Percentiles rank a stretch among this genome's conserved stretches.
These are phyloP conservation scores for Yamadazyma trypodendri DNA, from an alignment of 1,139 yeast genomes.

Conservation along the genomic window DNA sequence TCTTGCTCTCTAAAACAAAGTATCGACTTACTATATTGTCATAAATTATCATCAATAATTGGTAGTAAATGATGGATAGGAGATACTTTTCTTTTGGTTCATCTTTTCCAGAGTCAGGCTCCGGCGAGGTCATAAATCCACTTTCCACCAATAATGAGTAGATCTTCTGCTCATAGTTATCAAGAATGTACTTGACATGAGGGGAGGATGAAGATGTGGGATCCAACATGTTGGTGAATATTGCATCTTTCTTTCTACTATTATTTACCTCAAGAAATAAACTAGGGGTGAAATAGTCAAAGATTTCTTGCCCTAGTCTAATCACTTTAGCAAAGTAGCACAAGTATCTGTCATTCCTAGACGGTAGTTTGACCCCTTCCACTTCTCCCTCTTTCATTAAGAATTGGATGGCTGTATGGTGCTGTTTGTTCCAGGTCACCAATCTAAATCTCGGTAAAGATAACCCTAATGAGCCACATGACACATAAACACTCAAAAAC, in stretches of 20 bases:
- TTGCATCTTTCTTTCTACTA: slow-evolving; percentile 13
- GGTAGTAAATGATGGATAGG: slow-evolving; percentile 42
- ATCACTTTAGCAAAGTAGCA: slow-evolving; percentile 40
- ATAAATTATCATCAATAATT: slow-evolving; percentile 46
- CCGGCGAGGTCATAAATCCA: slow-evolving; percentile 24
- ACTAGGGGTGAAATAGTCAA: slow-evolving; percentile 26
- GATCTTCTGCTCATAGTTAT: slow-evolving; percentile 24
- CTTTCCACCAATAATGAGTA: slow-evolving; percentile 23
- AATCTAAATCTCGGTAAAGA: slow-evolving; percentile 50
- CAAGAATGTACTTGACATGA: slow-evolving; percentile 16
- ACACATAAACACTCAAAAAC: slow-evolving; percentile 46
- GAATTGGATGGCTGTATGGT: slow-evolving; percentile 34
- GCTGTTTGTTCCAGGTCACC: slow-evolving; percentile 46
- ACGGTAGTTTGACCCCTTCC: slow-evolving; percentile 17
- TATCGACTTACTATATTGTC: slow-evolving; percentile 35
- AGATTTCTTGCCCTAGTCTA: slow-evolving; percentile 45
- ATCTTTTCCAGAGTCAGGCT: slow-evolving; percentile 9
- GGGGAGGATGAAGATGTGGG: slow-evolving; percentile 14
- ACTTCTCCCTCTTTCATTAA: slow-evolving; percentile 30
- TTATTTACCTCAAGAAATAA: slow-evolving; percentile 8
- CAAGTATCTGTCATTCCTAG: slow-evolving; percentile 32
- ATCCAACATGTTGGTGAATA: slow-evolving; percentile 18
- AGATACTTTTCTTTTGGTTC: slow-evolving; percentile 32
- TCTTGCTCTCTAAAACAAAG: slow-evolving; percentile 15
- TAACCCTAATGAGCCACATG: slow-evolving; percentile 50